Evolutionary conservation across 305 asterid genomes (phyloP).

Genomic region (Caryopteris hybrid): DNA sequence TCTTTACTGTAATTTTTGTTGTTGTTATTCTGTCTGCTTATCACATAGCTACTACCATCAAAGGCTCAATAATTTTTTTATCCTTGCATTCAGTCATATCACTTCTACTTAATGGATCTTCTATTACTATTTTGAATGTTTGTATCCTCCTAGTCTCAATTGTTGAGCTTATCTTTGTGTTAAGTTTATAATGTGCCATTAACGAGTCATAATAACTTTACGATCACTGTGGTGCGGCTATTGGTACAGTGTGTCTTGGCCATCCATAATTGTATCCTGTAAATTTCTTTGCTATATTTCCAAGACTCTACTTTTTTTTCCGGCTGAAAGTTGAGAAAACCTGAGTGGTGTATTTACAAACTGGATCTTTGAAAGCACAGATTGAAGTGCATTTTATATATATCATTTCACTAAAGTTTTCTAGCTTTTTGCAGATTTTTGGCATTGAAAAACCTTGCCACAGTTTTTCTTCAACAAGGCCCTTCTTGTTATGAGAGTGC

Average conservation of each 20-base stretch:
- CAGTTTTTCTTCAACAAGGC: slow-evolving; percentile 81
- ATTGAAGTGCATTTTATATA: neutral
- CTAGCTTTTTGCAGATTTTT: slow-evolving; percentile 69
- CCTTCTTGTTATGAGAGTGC: slow-evolving; percentile 72
- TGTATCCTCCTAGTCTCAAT: neutral
- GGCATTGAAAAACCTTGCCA: slow-evolving; percentile 91
- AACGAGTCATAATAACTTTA: neutral
- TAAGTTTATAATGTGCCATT: slow-evolving; percentile 11
- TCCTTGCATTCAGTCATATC: neutral
- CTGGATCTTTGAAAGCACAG: neutral
- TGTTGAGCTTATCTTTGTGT: slow-evolving; percentile 1
- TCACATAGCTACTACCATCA: neutral
- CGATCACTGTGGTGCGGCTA: neutral
- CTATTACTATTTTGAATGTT: neutral
- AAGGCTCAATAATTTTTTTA: neutral
- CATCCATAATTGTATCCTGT: neutral
- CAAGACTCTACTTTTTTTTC: neutral
- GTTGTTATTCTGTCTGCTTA: neutral
- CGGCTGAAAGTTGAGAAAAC: slow-evolving; percentile 9
- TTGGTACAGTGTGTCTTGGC: neutral
- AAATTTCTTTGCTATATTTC: neutral
- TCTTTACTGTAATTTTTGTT: neutral
- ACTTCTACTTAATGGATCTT: neutral
- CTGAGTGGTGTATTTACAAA: slow-evolving; percentile 1
- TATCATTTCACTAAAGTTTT: slow-evolving; percentile 6